Conservation (phyloP, 176 grass and related monocot species). For the Aegilops bicornis region DNA sequence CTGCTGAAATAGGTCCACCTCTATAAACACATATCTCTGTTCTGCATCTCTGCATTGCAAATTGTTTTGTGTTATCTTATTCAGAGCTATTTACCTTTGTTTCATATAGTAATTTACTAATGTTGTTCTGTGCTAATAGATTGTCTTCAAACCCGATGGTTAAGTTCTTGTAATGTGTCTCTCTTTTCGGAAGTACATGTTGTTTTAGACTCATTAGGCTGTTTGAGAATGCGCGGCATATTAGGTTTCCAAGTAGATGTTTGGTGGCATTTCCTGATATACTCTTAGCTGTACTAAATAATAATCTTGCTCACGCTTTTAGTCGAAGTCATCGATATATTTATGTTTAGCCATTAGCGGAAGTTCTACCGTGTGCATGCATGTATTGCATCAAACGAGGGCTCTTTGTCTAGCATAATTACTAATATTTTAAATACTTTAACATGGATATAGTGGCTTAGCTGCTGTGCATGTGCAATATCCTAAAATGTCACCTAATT, state of each 20-base stretch:
- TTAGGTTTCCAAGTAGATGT: not conserved
- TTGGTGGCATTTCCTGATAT: not conserved
- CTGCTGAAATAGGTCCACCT: not conserved
- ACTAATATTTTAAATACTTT: not conserved
- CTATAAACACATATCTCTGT: not conserved
- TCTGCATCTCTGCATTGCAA: not conserved
- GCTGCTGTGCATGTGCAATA: not conserved
- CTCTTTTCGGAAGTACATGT: not conserved
- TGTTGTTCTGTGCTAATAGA: not conserved
- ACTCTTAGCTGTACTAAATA: not conserved
- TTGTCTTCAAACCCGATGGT: not conserved
- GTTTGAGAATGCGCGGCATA: not conserved
- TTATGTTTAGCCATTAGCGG: not conserved
- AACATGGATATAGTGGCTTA: not conserved
- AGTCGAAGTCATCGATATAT: not conserved
- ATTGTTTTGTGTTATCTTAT: not conserved
- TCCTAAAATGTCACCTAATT: slow-evolving; percentile 1
- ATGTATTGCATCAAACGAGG: not conserved
- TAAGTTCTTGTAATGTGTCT: not conserved
- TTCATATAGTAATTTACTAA: not conserved
- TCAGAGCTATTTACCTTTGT: not conserved
- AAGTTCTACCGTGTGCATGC: not conserved
- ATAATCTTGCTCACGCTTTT: not conserved
- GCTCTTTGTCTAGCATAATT: too few species aligned
- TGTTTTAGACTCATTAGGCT: not conserved